Percentiles rank a stretch among this genome's conserved stretches.
phyloP scores from a whole-genome alignment of 1,139 yeast species.

The Debaryomyces fabryi region DNA sequence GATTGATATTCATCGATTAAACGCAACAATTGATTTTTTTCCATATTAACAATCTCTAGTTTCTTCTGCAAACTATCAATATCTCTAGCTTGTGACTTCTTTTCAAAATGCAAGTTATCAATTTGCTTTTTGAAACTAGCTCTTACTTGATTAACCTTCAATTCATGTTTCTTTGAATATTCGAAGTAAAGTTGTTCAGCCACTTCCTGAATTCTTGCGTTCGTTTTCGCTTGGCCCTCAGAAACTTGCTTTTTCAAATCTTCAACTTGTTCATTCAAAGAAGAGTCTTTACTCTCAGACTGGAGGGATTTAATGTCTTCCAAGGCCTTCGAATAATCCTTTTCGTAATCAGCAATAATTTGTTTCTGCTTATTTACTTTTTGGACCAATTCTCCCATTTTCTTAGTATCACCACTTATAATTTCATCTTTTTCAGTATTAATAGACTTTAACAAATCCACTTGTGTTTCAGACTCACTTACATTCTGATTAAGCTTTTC shows the following conservation, averaged over 20 bases:
- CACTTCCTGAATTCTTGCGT: slow-evolving; percentile 50
- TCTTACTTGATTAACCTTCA: slow-evolving; percentile 38
- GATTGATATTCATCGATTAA: slow-evolving; percentile 14
- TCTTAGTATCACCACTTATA: slow-evolving; percentile 27
- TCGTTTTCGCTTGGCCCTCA: slow-evolving; percentile 42
- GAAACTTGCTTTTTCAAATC: slow-evolving; percentile 26
- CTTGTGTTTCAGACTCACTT: slow-evolving; percentile 14
- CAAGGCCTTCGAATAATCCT: slow-evolving; percentile 10
- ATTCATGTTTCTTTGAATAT: slow-evolving; percentile 70
- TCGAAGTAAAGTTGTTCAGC: slow-evolving; percentile 70
- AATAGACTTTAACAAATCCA: slow-evolving; percentile 8
- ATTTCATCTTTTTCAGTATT: slow-evolving; percentile 26
- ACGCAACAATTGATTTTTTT: slow-evolving; percentile 50
- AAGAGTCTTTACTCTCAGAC: slow-evolving; percentile 1
- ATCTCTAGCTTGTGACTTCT: slow-evolving; percentile 45
- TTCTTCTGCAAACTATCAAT: slow-evolving; percentile 47
- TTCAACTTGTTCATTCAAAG: slow-evolving; percentile 20
- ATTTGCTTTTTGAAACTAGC: slow-evolving; percentile 34
- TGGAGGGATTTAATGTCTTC: slow-evolving; percentile 9
- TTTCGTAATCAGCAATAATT: slow-evolving; percentile 14
- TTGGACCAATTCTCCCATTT: slow-evolving; percentile 26
- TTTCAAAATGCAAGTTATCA: slow-evolving; percentile 41
- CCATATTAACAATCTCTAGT: slow-evolving; percentile 51
- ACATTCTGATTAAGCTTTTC: slow-evolving; percentile 11
- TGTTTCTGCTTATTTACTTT: slow-evolving; percentile 21